Base-by-base conservation (phyloP, 2,329 filamentous ascomycete species). In the Claviceps purpurea region DNA sequence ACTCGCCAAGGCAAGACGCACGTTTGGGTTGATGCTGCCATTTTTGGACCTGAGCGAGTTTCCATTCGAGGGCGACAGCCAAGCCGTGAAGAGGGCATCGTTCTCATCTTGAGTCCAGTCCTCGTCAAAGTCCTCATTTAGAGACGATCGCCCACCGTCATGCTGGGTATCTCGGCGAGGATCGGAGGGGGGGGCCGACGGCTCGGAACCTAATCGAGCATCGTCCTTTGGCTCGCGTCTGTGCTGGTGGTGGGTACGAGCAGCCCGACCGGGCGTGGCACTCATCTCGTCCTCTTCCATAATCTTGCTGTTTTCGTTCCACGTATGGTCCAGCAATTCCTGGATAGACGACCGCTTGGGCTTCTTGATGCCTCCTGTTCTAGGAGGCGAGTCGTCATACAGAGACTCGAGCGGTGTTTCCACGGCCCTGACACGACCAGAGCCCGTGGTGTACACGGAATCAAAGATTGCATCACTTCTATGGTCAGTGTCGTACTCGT, bases 381-480 rank as follows among this genome's bases (percentile, higher is more conserved):
- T 78, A 7, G 80, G 78, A 39, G 83, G 84, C 14, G 85, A 87
- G 59, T 90, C 86, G 66, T 90, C 85, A 65, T 89, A 90, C 73
- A 89, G 86, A 24, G 81, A 87, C 61, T 89, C 85, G 49, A 89
- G 71, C 16, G 85, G 84, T 30, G 84, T 85, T 62, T 87, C 81
- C 47, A 81, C 76, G 38, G 80, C 78, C 54, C 82, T 79, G 51
- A 78, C 74, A 56, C 82, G 84, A 55, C 78, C 76, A 10, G 85
- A 88, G 41, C 78, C 82, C 54, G 78, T 74, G 16, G 86, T 89
- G 50, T 84, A 82, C 58, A 89, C 68, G 34, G 86, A 89, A 69
- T 90, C 87, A 65, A 82, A 89, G 52, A 85, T 74, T 18, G 81
- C 87, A 60, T 90, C 86, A 64, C 85, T 89, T 67, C 82, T 84